Base-by-base conservation (phyloP, 1,139 yeast genomes). In the Zygosaccharomyces pseudobailii region DNA sequence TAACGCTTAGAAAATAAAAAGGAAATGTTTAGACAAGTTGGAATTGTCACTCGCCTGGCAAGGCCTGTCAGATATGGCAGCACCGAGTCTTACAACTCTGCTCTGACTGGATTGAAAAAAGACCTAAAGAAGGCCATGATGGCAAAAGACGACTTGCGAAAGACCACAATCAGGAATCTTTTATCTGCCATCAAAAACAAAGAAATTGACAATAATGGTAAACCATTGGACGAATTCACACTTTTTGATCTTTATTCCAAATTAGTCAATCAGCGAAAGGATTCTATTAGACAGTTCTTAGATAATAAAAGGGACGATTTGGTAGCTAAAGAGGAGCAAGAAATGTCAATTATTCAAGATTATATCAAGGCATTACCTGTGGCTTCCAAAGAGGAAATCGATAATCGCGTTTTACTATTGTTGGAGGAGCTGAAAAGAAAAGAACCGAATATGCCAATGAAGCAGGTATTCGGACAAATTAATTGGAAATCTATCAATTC, bases 171-270 rank as follows among this genome's bases (percentile, higher is more conserved):
- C 37, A 72, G 82, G 53, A 72, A 78, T 10, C 69, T 82, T 8
- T 67, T 82, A 59, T 72, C 85, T 4, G 76, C 74, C 19, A 74
- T 81, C 52, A 82, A 82, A 65, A 82, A 82, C 64, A 71, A 76
- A 44, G 84, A 80, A 56, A 77, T 82, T 45, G 80, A 76, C 38
- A 67, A 68, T 19, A 71, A 73, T 44, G 76, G 69, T 5, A 65
- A 73, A 5, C 67, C 72, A 22, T 66, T 71, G 32, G 74, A 75
- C 44, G 84, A 80, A 55, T 74, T 74, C 45, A 63, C 69, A 17
- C 63, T 82, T 32, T 73, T 70, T 50, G 79, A 78, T 45, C 60
- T 78, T 10, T 69, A 78, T 47, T 59, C 68, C 21, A 78, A 79
- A 48, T 68, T 79, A 67, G 69, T 77, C 46, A 71, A 74, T 36